Conservation (phyloP, 371 early-diverging fungal genomes). For the Apophysomyces ossiformis region DNA sequence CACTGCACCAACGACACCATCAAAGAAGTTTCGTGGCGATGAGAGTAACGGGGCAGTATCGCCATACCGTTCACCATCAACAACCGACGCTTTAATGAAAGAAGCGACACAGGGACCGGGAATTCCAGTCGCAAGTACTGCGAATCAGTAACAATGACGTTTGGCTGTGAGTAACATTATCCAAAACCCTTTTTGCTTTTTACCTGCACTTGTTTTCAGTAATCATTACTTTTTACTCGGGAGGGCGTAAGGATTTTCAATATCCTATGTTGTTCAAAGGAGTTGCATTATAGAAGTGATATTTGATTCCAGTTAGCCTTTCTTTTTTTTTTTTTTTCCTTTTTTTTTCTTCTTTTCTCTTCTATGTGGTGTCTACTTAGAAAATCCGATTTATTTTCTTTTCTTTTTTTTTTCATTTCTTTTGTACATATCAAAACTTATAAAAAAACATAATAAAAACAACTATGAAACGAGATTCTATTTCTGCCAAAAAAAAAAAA, state of each 20-base stretch:
- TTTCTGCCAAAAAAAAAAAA: not conserved
- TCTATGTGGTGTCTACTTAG: not conserved
- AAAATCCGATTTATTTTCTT: not conserved
- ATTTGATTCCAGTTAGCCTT: not conserved
- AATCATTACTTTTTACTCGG: not conserved
- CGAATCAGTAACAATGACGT: not conserved
- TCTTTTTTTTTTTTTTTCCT: constrained; percentile 10
- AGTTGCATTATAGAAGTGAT: constrained; percentile 12
- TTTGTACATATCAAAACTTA: constrained; percentile 4
- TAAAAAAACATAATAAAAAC: not conserved
- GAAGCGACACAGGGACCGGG: not conserved
- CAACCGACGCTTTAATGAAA: constrained; percentile 3
- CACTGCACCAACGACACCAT: constrained; percentile 8
- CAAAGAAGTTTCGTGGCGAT: constrained; percentile 14
- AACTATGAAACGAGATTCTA: not conserved
- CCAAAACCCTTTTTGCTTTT: not conserved
- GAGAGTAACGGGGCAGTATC: constrained; percentile 11
- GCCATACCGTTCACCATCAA: constrained; percentile 7
- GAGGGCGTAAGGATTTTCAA: not conserved
- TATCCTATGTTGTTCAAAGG: constrained; percentile 6
- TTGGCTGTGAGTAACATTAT: constrained; percentile 9
- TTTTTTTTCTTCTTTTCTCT: constrained; percentile 7
- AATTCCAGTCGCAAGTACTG: not conserved
- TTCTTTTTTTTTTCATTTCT: constrained; percentile 1
- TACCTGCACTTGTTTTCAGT: not conserved